phyloP scores from a whole-genome alignment of 1,284 basidiomycete species.

The Tilletiaria anomala region DNA sequence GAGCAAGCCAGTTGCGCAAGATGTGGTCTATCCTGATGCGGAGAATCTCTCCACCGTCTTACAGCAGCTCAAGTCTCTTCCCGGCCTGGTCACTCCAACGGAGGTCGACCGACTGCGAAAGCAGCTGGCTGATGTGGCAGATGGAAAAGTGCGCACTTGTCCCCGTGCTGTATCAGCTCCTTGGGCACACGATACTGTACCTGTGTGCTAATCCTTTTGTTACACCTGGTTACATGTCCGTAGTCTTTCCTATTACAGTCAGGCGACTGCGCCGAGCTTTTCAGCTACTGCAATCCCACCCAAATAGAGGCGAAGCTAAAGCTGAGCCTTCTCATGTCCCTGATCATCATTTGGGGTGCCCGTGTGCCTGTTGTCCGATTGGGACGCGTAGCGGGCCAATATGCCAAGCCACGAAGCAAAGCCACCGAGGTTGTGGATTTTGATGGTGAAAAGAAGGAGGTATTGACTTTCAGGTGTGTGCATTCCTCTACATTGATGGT shows the following conservation, averaged over 20 bases:
- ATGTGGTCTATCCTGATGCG: conserved; percentile 24
- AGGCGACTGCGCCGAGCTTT: conserved; percentile 74
- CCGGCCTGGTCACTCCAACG: conserved; percentile 31
- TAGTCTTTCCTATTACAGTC: conserved; percentile 89
- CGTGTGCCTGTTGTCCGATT: conserved; percentile 43
- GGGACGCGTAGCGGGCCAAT: conserved; percentile 48
- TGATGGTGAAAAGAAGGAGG: conserved; percentile 30
- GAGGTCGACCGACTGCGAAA: conserved; percentile 31
- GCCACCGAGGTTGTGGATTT: conserved; percentile 53
- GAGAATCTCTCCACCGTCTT: conserved; percentile 18
- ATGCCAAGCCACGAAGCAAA: conserved; percentile 86
- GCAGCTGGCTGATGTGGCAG: conserved; percentile 27
- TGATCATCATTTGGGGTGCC: conserved; percentile 85
- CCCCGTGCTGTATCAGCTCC: too few relatives aligned
- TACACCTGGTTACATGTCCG: too few relatives aligned
- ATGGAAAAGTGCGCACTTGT: too few relatives aligned
- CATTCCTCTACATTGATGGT: too few relatives aligned
- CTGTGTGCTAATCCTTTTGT: too few relatives aligned
- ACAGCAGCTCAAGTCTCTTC: conserved; percentile 19
- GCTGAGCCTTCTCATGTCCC: conserved; percentile 81
- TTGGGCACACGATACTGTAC: too few relatives aligned
- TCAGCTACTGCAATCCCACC: conserved; percentile 53
- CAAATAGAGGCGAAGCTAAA: conserved; percentile 90
- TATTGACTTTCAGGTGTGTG: conserved; percentile 66
- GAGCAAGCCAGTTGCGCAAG: conserved; percentile 25